These are phyloP conservation scores for Hysterangium stoloniferum DNA, from an alignment of 768 basidiomycete genomes.

Conservation along the genomic window DNA sequence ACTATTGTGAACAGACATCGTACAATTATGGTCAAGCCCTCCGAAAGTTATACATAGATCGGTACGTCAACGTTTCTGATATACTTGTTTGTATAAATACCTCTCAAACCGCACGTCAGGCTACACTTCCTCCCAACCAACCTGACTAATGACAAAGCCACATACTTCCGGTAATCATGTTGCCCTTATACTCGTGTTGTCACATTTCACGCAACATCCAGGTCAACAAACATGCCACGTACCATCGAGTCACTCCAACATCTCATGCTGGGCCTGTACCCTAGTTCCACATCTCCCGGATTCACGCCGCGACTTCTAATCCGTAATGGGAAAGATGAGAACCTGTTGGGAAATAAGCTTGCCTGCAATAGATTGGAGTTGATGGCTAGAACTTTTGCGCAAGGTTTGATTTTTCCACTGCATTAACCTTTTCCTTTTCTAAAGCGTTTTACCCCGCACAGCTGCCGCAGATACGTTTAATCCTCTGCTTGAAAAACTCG, in stretches of 20 bases:
- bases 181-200: neutral
- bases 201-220: slow-evolving; percentile 16
- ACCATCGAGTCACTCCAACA: slow-evolving; percentile 72
- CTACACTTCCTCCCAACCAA: slow-evolving; percentile 56
- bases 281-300: slow-evolving; percentile 39
- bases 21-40: slow-evolving; percentile 52
- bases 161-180: slow-evolving; percentile 52
- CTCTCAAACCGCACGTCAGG: slow-evolving; percentile 30
- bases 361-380: slow-evolving; percentile 60
- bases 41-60: slow-evolving; percentile 59
- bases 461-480: slow-evolving; percentile 64
- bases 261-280: slow-evolving; percentile 67
- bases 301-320: slow-evolving; percentile 44
- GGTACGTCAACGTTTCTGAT: slow-evolving; percentile 28
- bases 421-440: neutral
- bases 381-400: slow-evolving; percentile 54
- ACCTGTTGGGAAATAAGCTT: slow-evolving; percentile 60
- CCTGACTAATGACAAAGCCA: slow-evolving; percentile 34
- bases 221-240: slow-evolving; percentile 70
- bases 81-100: neutral
- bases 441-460: slow-evolving; percentile 22
- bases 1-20: slow-evolving; percentile 43
- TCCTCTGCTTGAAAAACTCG: slow-evolving; percentile 49
- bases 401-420: slow-evolving; percentile 34
- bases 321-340: slow-evolving; percentile 63